A percentile compares a stretch with the other conserved stretches of the same genome.
Conservation (phyloP, 352 stramenopile species). For the Globisporangium lucens region DNA sequence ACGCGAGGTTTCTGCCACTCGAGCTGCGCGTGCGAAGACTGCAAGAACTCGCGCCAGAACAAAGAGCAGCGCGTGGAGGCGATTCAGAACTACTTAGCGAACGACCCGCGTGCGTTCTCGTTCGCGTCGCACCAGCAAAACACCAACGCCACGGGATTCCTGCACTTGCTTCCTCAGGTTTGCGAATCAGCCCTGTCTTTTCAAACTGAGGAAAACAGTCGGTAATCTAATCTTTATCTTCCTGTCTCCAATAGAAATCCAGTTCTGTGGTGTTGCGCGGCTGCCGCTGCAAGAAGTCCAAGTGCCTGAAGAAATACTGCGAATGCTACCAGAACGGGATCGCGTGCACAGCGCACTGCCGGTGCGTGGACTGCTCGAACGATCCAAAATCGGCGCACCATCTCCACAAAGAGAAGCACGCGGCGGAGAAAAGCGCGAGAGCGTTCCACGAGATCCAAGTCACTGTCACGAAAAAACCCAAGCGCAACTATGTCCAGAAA, state of each 20-base stretch:
- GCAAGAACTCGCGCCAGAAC: conserved; percentile 61
- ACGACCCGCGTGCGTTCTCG: conserved; percentile 76
- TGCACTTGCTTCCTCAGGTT: conserved; percentile 68
- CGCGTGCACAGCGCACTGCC: conserved; percentile 90
- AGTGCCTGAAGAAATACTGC: conserved; percentile 98
- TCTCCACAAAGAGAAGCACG: conserved; percentile 26
- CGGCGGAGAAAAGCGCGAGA: not conserved
- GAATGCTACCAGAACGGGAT: conserved; percentile 96
- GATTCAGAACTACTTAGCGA: conserved; percentile 75
- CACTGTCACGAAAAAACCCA: conserved; percentile 69
- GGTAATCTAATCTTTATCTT: not conserved
- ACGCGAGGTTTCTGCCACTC: conserved; percentile 76
- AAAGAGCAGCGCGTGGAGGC: conserved; percentile 63
- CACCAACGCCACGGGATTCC: conserved; percentile 39
- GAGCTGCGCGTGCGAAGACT: conserved; percentile 66
- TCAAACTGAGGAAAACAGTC: not conserved
- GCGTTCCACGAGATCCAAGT: conserved; percentile 62
- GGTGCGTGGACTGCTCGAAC: conserved; percentile 96
- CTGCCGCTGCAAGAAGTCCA: conserved; percentile 96
- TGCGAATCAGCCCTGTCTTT: not conserved
- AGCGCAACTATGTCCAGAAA: conserved; percentile 58
- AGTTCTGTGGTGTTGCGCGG: conserved; percentile 74
- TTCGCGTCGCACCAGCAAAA: conserved; percentile 37
- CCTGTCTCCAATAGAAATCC: conserved; percentile 40
- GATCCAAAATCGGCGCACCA: conserved; percentile 37